These are phyloP conservation scores for Amaranthus hypochondriacus DNA, from an alignment of 148 eudicot genomes.

Conservation along the genomic window DNA sequence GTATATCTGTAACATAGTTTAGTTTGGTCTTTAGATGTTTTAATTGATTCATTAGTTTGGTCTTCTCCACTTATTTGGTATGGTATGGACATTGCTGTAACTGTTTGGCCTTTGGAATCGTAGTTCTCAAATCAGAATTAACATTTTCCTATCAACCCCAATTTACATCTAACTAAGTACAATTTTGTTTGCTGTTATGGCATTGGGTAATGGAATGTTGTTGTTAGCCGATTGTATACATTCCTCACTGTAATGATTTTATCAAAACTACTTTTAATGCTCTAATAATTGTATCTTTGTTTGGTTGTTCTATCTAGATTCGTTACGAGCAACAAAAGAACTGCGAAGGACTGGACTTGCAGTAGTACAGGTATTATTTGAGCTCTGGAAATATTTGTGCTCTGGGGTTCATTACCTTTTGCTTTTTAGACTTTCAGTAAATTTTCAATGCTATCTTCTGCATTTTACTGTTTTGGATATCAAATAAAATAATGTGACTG, in stretches of 20 bases:
- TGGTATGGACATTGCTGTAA: too few relatives aligned
- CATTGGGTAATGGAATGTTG: too few relatives aligned
- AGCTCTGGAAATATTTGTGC: neutral
- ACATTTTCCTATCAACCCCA: too few relatives aligned
- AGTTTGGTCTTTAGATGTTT: constrained; percentile 3
- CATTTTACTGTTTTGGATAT: neutral
- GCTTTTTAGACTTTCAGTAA: neutral
- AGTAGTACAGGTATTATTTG: constrained; percentile 24
- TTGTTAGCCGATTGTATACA: too few relatives aligned
- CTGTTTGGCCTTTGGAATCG: too few relatives aligned
- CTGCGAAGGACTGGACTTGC: constrained; percentile 12
- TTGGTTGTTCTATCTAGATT: constrained; percentile 23
- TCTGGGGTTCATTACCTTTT: neutral
- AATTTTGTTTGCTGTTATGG: too few relatives aligned
- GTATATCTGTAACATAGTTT: neutral
- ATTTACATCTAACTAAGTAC: too few relatives aligned
- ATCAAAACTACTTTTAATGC: too few relatives aligned
- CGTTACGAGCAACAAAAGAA: constrained; percentile 15
- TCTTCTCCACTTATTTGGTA: too few relatives aligned
- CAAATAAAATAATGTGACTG: neutral
- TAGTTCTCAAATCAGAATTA: too few relatives aligned
- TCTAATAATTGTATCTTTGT: neutral
- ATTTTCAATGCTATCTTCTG: neutral
- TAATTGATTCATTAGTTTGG: constrained; percentile 5
- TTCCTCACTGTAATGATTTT: too few relatives aligned